phyloP scores from a whole-genome alignment of 2,329 filamentous ascomycete genomes.

The Verticillium albo-atrum region DNA sequence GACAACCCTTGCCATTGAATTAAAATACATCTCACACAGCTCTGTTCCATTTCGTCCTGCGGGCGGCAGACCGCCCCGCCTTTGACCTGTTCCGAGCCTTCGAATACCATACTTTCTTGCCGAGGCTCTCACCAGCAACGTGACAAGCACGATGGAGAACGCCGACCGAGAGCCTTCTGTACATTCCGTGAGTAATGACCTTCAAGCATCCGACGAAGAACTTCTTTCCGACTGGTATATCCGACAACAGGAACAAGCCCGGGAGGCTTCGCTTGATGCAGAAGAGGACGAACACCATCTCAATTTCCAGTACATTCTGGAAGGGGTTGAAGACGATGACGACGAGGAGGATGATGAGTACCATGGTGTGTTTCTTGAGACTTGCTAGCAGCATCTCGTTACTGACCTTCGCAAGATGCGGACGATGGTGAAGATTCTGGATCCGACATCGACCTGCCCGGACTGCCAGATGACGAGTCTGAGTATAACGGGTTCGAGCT shows the following conservation, averaged over 20 bases:
- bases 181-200: neutral
- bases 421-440: constrained; percentile 20
- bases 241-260: neutral
- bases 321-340: constrained; percentile 17
- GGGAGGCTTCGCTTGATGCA: neutral
- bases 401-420: constrained; percentile 10
- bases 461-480: constrained; percentile 9
- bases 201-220: neutral
- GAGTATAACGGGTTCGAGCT: too few relatives aligned
- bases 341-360: constrained; percentile 13
- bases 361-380: constrained; percentile 1
- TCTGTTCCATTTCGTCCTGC: too few relatives aligned
- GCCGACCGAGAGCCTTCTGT: neutral
- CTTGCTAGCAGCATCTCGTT: neutral
- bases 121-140: neutral
- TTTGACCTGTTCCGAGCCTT: neutral
- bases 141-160: neutral
- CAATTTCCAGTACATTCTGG: constrained; percentile 16
- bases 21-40: neutral
- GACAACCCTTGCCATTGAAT: neutral
- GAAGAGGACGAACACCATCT: constrained; percentile 37
- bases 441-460: constrained; percentile 1
- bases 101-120: neutral
- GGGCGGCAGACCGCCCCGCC: neutral
- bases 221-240: neutral